Conservation (phyloP, 1,284 basidiomycete genomes). For the Malassezia vespertilionis region DNA sequence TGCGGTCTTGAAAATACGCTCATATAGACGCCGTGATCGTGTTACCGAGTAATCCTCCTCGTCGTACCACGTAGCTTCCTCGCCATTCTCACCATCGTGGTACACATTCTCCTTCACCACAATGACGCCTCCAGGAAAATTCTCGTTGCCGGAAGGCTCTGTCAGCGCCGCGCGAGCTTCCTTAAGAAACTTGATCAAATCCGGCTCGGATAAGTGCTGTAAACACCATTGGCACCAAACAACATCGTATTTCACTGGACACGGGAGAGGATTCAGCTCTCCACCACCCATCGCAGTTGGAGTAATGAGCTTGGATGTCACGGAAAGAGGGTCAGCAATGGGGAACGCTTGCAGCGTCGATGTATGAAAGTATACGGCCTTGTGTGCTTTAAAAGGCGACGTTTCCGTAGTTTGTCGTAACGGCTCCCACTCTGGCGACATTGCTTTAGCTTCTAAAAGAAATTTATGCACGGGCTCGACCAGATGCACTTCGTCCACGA, state of each 20-base stretch:
- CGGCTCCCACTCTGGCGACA: slow-evolving; percentile 26
- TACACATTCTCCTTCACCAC: slow-evolving; percentile 46
- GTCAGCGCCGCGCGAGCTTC: slow-evolving; percentile 27
- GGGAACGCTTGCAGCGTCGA: slow-evolving; percentile 40
- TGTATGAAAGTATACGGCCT: slow-evolving; percentile 39
- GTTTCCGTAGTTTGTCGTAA: slow-evolving; percentile 23
- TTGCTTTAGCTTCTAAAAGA: slow-evolving; percentile 31
- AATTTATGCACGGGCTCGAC: slow-evolving; percentile 45
- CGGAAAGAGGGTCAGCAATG: slow-evolving; percentile 25
- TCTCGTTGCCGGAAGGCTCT: slow-evolving; percentile 5
- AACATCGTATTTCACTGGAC: slow-evolving; percentile 35
- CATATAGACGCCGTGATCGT: slow-evolving; percentile 35
- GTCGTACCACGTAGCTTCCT: slow-evolving; percentile 41
- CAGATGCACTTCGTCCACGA: slow-evolving; percentile 43
- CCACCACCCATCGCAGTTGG: slow-evolving; percentile 7
- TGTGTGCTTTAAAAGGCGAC: slow-evolving; percentile 35
- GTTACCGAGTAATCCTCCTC: slow-evolving; percentile 46
- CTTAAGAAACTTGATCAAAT: slow-evolving; percentile 35
- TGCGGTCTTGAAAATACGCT: slow-evolving; percentile 38
- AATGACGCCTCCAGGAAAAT: slow-evolving; percentile 25
- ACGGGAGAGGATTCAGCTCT: slow-evolving; percentile 11
- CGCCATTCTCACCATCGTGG: slow-evolving; percentile 34
- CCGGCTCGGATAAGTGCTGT: slow-evolving; percentile 43
- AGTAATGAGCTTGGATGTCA: not conserved
- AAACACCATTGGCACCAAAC: slow-evolving; percentile 46